These are phyloP conservation scores for Aspergillus cejpii DNA, from an alignment of 2,329 filamentous ascomycete genomes.

Conservation along the genomic window DNA sequence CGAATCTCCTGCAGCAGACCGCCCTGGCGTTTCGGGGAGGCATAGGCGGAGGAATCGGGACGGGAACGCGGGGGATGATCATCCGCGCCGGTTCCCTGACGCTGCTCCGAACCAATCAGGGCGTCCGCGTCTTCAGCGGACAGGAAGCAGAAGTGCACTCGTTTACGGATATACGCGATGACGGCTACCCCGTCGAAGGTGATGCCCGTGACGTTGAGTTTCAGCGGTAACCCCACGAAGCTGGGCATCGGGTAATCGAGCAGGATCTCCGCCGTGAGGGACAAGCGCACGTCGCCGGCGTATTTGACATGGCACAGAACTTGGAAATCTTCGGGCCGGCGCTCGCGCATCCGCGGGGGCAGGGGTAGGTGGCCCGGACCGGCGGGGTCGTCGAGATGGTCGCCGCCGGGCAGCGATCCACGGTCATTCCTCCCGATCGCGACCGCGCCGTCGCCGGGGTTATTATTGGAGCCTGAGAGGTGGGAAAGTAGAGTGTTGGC, in stretches of 20 bases:
- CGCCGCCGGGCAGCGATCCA: slow-evolving; percentile 17
- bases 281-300: slow-evolving; percentile 76
- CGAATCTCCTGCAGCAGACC: slow-evolving; percentile 85
- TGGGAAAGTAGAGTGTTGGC: slow-evolving; percentile 33
- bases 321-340: slow-evolving; percentile 78
- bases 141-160: slow-evolving; percentile 89
- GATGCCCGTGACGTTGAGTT: slow-evolving; percentile 88
- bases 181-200: slow-evolving; percentile 94
- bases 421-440: slow-evolving; percentile 16
- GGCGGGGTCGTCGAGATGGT: slow-evolving; percentile 16
- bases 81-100: slow-evolving; percentile 26
- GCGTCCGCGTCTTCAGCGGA: slow-evolving; percentile 84
- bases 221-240: slow-evolving; percentile 91
- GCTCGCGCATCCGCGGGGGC: slow-evolving; percentile 59
- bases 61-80: slow-evolving; percentile 27
- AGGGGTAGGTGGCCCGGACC: slow-evolving; percentile 26
- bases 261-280: slow-evolving; percentile 87
- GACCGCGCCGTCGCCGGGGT: slow-evolving; percentile 22
- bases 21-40: slow-evolving; percentile 49
- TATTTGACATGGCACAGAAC: slow-evolving; percentile 88
- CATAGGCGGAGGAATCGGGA: slow-evolving; percentile 24
- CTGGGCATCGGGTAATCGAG: slow-evolving; percentile 98
- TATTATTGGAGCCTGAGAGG: slow-evolving; percentile 26
- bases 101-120: slow-evolving; percentile 52
- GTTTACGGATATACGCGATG: slow-evolving; percentile 79